phyloP scores from a whole-genome alignment of 495 filamentous ascomycete genomes.

The Xylaria nigripes region DNA sequence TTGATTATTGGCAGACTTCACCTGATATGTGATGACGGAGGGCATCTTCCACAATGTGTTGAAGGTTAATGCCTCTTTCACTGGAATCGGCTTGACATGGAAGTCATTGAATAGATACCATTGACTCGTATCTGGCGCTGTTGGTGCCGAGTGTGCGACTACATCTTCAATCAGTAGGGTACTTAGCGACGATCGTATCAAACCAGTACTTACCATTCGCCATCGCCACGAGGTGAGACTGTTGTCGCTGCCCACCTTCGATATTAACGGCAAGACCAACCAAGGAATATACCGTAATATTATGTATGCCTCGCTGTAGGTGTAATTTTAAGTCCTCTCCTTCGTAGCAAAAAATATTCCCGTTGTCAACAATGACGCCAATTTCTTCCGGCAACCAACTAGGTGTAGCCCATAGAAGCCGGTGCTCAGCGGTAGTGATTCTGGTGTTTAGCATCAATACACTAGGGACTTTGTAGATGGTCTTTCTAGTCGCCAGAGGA shows the following conservation, averaged over 20 bases:
- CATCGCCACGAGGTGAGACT: constrained; percentile 83
- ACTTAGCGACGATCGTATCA: not conserved
- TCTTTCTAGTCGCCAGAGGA: constrained; percentile 67
- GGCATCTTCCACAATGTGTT: constrained; percentile 86
- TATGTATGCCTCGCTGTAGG: constrained; percentile 52
- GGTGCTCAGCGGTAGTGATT: constrained; percentile 58
- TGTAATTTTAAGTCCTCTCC: constrained; percentile 73
- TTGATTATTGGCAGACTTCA: constrained; percentile 61
- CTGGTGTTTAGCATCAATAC: constrained; percentile 81
- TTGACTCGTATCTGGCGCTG: constrained; percentile 45
- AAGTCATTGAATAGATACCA: constrained; percentile 99
- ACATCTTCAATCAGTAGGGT: not conserved
- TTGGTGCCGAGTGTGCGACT: constrained; percentile 63
- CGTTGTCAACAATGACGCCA: constrained; percentile 72
- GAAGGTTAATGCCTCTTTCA: constrained; percentile 78
- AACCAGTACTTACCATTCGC: constrained; percentile 55
- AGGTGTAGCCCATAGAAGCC: constrained; percentile 74
- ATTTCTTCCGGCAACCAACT: constrained; percentile 90
- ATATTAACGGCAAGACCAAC: constrained; percentile 88
- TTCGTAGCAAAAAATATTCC: constrained; percentile 83
- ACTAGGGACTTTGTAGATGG: constrained; percentile 67
- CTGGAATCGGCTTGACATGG: constrained; percentile 67
- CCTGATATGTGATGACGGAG: constrained; percentile 76
- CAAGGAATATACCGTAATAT: constrained; percentile 78
- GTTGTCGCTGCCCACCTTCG: constrained; percentile 70